Percentiles rank a stretch among this genome's conserved stretches.
Evolutionary conservation across 2,329 filamentous ascomycete species (phyloP).

Genomic region (Pseudonectria foliicola): DNA sequence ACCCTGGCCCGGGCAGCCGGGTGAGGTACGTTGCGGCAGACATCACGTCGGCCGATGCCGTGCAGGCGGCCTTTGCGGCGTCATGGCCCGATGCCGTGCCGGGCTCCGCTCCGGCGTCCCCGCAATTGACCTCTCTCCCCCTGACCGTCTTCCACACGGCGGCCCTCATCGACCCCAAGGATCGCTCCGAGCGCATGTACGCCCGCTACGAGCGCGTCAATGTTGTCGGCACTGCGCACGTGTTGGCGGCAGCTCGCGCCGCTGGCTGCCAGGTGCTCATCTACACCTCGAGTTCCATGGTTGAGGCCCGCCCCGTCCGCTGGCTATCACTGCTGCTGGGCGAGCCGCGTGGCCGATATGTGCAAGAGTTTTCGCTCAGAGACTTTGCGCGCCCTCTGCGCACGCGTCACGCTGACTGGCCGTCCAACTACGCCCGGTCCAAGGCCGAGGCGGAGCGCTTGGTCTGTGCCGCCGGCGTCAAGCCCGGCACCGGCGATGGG

Average conservation of each 20-base stretch:
- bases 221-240: slow-evolving; percentile 40
- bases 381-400: slow-evolving; percentile 35
- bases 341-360: slow-evolving; percentile 29
- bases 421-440: slow-evolving; percentile 42
- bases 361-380: slow-evolving; percentile 39
- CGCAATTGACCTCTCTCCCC: slow-evolving; percentile 31
- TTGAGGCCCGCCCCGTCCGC: slow-evolving; percentile 33
- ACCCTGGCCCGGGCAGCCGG: slow-evolving; percentile 29
- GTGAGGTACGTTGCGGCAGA: slow-evolving; percentile 42
- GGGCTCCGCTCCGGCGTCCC: too few relatives aligned
- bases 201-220: slow-evolving; percentile 41
- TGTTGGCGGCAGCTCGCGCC: slow-evolving; percentile 38
- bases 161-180: slow-evolving; percentile 44
- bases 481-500: slow-evolving; percentile 5
- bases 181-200: slow-evolving; percentile 40
- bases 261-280: slow-evolving; percentile 44
- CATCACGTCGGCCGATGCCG: slow-evolving; percentile 39
- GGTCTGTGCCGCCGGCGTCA: slow-evolving; percentile 36
- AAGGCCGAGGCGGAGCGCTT: slow-evolving; percentile 46
- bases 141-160: slow-evolving; percentile 53
- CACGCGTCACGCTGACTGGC: slow-evolving; percentile 34
- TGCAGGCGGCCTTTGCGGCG: slow-evolving; percentile 37
- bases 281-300: slow-evolving; percentile 42
- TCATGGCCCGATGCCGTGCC: slow-evolving; percentile 34
- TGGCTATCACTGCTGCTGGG: slow-evolving; percentile 40